These are phyloP conservation scores for Nakaseomyces nivariensis DNA, from an alignment of 1,139 yeast species.

Conservation along the genomic window DNA sequence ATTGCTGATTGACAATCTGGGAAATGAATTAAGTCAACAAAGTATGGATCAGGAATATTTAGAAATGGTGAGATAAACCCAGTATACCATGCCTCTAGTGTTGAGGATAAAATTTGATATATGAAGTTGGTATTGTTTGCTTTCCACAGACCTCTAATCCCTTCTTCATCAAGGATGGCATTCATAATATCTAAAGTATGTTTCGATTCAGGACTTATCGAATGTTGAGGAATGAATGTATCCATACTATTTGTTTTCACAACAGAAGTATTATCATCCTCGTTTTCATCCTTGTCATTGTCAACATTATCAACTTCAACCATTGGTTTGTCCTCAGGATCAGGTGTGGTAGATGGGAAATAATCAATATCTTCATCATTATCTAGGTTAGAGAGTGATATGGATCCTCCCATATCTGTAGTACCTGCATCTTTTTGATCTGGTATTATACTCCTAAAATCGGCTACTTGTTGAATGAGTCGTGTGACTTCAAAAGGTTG, in stretches of 20 bases:
- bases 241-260: background rate
- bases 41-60: slow-evolving; percentile 85
- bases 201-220: slow-evolving; percentile 51
- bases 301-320: background rate
- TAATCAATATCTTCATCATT: slow-evolving; percentile 45
- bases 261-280: background rate
- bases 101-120: slow-evolving; percentile 61
- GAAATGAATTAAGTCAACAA: slow-evolving; percentile 73
- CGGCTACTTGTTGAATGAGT: slow-evolving; percentile 71
- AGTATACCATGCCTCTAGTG: slow-evolving; percentile 85
- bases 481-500: slow-evolving; percentile 89
- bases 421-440: slow-evolving; percentile 7
- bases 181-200: slow-evolving; percentile 65
- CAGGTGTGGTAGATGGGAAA: slow-evolving; percentile 30
- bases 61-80: slow-evolving; percentile 77
- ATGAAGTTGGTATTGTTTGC: slow-evolving; percentile 82
- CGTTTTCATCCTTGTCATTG: background rate
- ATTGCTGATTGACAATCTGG: slow-evolving; percentile 47
- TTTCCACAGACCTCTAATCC: slow-evolving; percentile 75
- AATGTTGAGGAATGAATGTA: slow-evolving; percentile 10
- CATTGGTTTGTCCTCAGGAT: background rate
- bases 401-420: slow-evolving; percentile 7
- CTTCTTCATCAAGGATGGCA: slow-evolving; percentile 63
- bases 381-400: slow-evolving; percentile 5
- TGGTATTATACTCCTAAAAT: slow-evolving; percentile 26